phyloP scores from a whole-genome alignment of 129 eudicot genomes.

The Apium graveolens region DNA sequence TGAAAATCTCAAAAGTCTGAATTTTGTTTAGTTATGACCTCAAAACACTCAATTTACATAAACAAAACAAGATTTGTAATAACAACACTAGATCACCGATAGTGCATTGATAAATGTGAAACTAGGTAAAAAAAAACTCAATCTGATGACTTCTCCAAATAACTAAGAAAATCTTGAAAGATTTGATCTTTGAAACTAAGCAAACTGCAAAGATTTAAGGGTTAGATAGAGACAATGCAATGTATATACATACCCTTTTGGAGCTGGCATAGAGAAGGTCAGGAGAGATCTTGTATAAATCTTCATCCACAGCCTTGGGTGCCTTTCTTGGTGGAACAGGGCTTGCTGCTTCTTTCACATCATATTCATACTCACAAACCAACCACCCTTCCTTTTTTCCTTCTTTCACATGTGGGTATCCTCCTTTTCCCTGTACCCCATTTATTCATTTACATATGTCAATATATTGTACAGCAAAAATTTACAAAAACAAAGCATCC shows the following conservation, averaged over 20 bases:
- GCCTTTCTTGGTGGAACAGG: conserved; percentile 28
- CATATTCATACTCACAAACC: conserved; percentile 40
- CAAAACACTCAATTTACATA: neutral
- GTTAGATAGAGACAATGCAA: neutral
- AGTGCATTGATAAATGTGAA: neutral
- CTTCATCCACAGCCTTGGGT: conserved; percentile 77
- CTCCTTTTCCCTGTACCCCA: conserved; percentile 40
- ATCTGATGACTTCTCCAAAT: neutral
- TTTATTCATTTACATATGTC: neutral
- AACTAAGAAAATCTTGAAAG: neutral
- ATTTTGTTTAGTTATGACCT: conserved; percentile 5
- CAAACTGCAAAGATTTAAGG: neutral
- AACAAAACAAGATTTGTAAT: neutral
- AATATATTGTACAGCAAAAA: neutral
- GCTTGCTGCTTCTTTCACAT: conserved; percentile 53
- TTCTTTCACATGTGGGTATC: conserved; percentile 47
- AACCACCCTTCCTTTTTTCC: conserved; percentile 56
- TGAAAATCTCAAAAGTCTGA: neutral
- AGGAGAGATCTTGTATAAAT: conserved; percentile 86
- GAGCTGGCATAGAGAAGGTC: conserved; percentile 60
- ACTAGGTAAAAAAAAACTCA: no score
- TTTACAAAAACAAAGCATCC: neutral
- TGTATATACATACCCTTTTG: conserved; percentile 38
- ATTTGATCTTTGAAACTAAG: neutral
- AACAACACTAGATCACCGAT: neutral